Percentiles rank a stretch among this genome's conserved stretches.
phyloP scores from a whole-genome alignment of 2,329 filamentous ascomycete species.

The Rhynchosporium graminicola region DNA sequence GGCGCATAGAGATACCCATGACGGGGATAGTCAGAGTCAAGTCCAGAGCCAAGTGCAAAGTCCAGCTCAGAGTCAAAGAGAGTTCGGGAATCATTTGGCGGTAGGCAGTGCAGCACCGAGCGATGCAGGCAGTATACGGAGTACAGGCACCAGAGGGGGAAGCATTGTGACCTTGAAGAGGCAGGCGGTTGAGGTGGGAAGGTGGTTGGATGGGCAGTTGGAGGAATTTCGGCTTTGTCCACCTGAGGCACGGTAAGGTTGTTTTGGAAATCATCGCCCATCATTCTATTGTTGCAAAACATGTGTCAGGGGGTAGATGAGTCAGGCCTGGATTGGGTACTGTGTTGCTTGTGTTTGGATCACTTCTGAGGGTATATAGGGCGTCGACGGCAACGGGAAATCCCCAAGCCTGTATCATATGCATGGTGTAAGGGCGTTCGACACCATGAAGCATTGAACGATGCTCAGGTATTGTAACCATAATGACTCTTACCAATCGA shows the following conservation, averaged over 20 bases:
- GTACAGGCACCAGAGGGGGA: slow-evolving; percentile 43
- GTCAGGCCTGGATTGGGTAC: not conserved
- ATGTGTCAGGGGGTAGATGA: not conserved
- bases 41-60: too few relatives aligned
- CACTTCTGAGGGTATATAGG: not conserved
- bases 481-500: not conserved
- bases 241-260: slow-evolving; percentile 31
- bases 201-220: slow-evolving; percentile 62
- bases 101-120: slow-evolving; percentile 39
- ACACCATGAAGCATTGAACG: slow-evolving; percentile 17
- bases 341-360: not conserved
- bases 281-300: not conserved
- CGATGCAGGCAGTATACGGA: slow-evolving; percentile 38
- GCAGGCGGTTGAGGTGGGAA: slow-evolving; percentile 59
- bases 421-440: slow-evolving; percentile 14
- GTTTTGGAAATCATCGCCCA: not conserved
- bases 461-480: slow-evolving; percentile 1
- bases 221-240: slow-evolving; percentile 42
- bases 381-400: not conserved
- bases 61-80: not conserved
- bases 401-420: slow-evolving; percentile 12
- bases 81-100: slow-evolving; percentile 14
- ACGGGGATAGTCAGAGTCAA: not conserved
- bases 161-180: slow-evolving; percentile 54
- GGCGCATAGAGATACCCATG: slow-evolving; percentile 16